Conservation (phyloP, 176 grass and related monocot species). For the Avena eriantha region DNA sequence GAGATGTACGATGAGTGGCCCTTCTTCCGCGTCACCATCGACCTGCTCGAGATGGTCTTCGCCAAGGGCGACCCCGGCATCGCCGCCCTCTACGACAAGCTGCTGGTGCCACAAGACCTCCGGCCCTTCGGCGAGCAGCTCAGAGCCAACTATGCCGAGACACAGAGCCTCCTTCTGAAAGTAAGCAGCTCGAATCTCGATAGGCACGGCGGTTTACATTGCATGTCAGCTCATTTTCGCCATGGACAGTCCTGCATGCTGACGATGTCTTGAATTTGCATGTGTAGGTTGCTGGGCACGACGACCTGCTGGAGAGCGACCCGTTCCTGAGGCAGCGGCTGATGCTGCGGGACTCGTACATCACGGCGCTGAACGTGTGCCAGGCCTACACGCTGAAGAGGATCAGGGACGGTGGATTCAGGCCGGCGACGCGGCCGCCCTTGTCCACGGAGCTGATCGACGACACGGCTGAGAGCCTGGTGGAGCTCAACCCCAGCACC, state of each 20-base stretch:
- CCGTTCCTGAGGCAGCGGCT: slow-evolving; percentile 71
- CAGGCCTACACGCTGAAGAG: slow-evolving; percentile 69
- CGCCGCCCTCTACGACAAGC: slow-evolving; percentile 63
- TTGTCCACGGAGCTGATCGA: slow-evolving; percentile 50
- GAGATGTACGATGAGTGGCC: slow-evolving; percentile 81
- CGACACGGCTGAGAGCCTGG: slow-evolving; percentile 50
- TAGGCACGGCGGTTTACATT: background rate
- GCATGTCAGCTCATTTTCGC: background rate
- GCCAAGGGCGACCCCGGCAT: slow-evolving; percentile 82
- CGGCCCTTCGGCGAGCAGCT: slow-evolving; percentile 57
- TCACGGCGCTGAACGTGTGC: slow-evolving; percentile 76
- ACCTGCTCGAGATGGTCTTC: slow-evolving; percentile 84
- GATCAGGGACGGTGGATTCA: slow-evolving; percentile 58
- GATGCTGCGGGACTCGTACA: slow-evolving; percentile 75
- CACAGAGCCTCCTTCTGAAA: slow-evolving; percentile 55
- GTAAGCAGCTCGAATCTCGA: slow-evolving; percentile 9
- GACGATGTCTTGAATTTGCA: background rate
- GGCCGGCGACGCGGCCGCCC: slow-evolving; percentile 37
- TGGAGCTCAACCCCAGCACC: slow-evolving; percentile 70
- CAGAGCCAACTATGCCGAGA: slow-evolving; percentile 66
- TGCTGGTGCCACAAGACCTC: slow-evolving; percentile 70
- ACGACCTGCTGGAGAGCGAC: slow-evolving; percentile 57
- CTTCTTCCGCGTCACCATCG: slow-evolving; percentile 79
- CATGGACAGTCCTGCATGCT: background rate
- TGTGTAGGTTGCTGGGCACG: slow-evolving; percentile 68